A percentile compares a stretch with the other conserved stretches of the same genome.
These are phyloP conservation scores for Boletus pseudo-olivaceus DNA, from an alignment of 768 basidiomycete genomes.

Conservation along the genomic window DNA sequence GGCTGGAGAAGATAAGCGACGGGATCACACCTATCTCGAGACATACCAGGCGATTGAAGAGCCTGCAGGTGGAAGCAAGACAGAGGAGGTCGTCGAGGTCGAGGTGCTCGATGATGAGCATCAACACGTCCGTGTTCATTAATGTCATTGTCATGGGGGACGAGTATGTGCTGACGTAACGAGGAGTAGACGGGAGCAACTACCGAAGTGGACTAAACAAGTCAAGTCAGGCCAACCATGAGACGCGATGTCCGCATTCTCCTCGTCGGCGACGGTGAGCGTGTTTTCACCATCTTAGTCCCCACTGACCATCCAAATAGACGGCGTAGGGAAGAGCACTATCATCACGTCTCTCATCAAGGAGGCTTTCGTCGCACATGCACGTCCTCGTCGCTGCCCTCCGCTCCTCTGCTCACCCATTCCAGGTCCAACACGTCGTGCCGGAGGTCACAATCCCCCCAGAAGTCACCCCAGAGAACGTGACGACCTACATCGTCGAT, in stretches of 20 bases:
- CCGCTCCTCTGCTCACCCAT: slow-evolving; percentile 1
- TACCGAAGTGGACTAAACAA: slow-evolving; percentile 1
- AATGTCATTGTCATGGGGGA: slow-evolving; percentile 23
- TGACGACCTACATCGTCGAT: slow-evolving; percentile 97
- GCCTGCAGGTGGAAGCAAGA: slow-evolving; percentile 30
- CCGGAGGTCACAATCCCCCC: slow-evolving; percentile 98
- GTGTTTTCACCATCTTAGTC: slow-evolving; percentile 4
- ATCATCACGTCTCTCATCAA: slow-evolving; percentile 97
- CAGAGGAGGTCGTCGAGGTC: slow-evolving; percentile 39
- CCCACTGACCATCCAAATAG: slow-evolving; percentile 39
- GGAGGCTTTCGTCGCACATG: slow-evolving; percentile 88
- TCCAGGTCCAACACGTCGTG: slow-evolving; percentile 88
- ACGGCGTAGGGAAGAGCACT: slow-evolving; percentile 97
- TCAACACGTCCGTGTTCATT: slow-evolving; percentile 50
- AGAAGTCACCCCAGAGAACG: slow-evolving; percentile 95
- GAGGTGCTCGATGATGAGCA: slow-evolving; percentile 49
- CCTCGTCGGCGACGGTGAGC: slow-evolving; percentile 88
- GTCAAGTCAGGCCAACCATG: slow-evolving; percentile 43
- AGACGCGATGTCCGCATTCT: slow-evolving; percentile 92
- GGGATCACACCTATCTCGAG: neutral
- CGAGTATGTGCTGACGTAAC: slow-evolving; percentile 20
- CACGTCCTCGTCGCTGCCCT: slow-evolving; percentile 34
- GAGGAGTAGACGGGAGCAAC: neutral
- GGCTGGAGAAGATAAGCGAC: slow-evolving; percentile 2
- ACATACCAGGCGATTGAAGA: slow-evolving; percentile 40